Percentiles rank a stretch among this genome's conserved stretches.
Conservation (phyloP, 2,329 filamentous ascomycete genomes). For the Fusarium piperis region DNA sequence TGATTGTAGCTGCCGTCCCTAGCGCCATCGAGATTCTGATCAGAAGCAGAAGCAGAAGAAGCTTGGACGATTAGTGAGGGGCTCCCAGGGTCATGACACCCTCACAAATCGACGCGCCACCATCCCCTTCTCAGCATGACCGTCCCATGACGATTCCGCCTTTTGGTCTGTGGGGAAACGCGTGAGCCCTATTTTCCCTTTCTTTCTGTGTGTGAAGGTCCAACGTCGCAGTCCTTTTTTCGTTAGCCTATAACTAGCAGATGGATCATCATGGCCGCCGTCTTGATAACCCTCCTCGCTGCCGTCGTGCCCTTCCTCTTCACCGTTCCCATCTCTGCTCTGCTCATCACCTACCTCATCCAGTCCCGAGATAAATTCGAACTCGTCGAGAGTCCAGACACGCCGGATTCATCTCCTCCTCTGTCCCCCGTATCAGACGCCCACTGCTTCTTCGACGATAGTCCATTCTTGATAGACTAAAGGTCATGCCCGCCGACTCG, state of each 20-base stretch:
- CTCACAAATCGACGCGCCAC: constrained; percentile 2
- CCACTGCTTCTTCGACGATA: background rate
- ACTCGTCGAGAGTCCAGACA: constrained; percentile 7
- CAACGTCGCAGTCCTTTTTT: background rate
- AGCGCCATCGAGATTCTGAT: constrained; percentile 27
- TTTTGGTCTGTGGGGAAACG: constrained; percentile 40
- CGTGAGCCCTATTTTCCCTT: constrained; percentile 30
- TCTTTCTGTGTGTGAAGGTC: background rate
- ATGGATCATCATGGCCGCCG: background rate
- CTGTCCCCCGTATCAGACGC: background rate
- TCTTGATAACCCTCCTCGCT: constrained; percentile 11
- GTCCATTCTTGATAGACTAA: background rate
- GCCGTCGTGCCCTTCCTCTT: constrained; percentile 15
- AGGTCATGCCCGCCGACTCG: constrained; percentile 32
- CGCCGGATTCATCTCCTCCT: background rate
- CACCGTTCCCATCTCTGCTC: constrained; percentile 6
- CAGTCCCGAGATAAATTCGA: constrained; percentile 11
- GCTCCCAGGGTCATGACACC: constrained; percentile 23
- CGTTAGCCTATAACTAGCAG: background rate
- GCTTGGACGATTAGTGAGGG: background rate
- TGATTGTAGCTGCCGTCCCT: background rate
- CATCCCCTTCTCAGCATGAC: background rate
- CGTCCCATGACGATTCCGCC: constrained; percentile 23
- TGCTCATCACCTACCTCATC: constrained; percentile 15
- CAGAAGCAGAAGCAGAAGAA: background rate